Conservation (phyloP, 1,284 basidiomycete species). For the Paramarasmius palmivorus region DNA sequence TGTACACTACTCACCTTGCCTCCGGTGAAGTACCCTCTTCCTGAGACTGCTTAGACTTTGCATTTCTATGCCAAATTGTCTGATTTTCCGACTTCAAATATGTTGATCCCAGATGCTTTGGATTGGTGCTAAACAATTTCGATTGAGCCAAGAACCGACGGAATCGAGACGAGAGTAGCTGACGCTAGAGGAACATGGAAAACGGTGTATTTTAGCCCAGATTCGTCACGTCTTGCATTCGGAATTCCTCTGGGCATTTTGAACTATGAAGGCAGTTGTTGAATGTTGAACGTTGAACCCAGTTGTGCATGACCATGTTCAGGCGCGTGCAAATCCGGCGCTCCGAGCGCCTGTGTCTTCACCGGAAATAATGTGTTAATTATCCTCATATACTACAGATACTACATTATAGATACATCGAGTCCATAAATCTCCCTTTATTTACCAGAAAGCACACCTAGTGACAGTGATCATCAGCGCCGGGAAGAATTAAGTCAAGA, state of each 20-base stretch:
- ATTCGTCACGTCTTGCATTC: conserved; percentile 76
- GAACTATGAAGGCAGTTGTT: too few species aligned
- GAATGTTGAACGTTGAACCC: neutral
- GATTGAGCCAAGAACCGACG: conserved; percentile 17
- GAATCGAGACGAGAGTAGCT: conserved; percentile 27
- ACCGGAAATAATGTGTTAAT: neutral
- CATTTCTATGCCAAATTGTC: conserved; percentile 71
- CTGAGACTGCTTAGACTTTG: conserved; percentile 43
- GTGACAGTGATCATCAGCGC: neutral
- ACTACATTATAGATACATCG: neutral
- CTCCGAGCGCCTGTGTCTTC: neutral
- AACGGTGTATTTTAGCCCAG: conserved; percentile 75
- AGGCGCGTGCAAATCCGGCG: neutral
- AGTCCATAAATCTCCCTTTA: neutral
- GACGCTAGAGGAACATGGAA: conserved; percentile 78
- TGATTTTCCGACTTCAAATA: conserved; percentile 74
- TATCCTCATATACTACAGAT: neutral
- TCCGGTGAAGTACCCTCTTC: conserved; percentile 43
- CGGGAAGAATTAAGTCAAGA: neutral
- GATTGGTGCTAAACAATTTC: conserved; percentile 54
- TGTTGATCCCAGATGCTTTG: conserved; percentile 72
- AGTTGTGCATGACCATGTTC: neutral
- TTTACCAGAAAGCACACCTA: conserved; percentile 56
- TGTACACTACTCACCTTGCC: conserved; percentile 38
- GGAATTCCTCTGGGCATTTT: conserved; percentile 78